Evolutionary conservation across 768 basidiomycete genomes (phyloP).

Genomic region (Pilatotrama ljubarskyi): DNA sequence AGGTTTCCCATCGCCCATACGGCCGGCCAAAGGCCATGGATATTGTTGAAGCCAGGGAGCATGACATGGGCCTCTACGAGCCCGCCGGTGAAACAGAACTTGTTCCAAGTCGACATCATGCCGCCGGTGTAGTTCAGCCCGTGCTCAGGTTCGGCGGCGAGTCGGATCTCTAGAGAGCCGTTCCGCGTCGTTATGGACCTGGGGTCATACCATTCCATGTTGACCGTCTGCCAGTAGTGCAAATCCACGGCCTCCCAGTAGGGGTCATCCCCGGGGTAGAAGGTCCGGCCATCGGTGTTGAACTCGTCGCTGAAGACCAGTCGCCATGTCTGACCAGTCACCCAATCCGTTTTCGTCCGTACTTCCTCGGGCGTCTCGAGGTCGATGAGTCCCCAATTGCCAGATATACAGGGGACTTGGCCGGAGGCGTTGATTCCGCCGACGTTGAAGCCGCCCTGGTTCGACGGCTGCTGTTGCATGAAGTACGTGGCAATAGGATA

Average conservation of each 20-base stretch:
- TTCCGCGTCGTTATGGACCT: conserved; percentile 48
- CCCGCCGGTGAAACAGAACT: conserved; percentile 88
- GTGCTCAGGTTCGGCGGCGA: conserved; percentile 58
- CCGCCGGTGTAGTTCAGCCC: conserved; percentile 40
- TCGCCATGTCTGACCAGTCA: conserved; percentile 36
- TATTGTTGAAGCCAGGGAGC: conserved; percentile 65
- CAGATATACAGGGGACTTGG: conserved; percentile 41
- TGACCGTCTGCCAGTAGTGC: conserved; percentile 70
- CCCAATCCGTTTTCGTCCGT: conserved; percentile 34
- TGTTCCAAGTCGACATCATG: conserved; percentile 69
- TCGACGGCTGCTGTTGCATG: conserved; percentile 28
- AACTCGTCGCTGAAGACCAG: conserved; percentile 88
- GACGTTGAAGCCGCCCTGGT: conserved; percentile 42
- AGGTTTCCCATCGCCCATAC: conserved; percentile 68
- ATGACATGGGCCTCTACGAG: conserved; percentile 64
- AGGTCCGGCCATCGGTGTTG: conserved; percentile 67
- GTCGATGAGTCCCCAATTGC: conserved; percentile 53
- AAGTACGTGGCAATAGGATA: conserved; percentile 44
- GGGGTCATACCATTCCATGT: conserved; percentile 84
- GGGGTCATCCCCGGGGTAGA: conserved; percentile 76
- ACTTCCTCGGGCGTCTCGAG: conserved; percentile 49
- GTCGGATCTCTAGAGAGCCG: conserved; percentile 44
- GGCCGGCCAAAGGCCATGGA: conserved; percentile 49
- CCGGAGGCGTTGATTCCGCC: conserved; percentile 47
- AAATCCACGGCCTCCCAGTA: conserved; percentile 84